Base-by-base conservation (phyloP, 257 asterid genomes). In the Scutellaria minor region DNA sequence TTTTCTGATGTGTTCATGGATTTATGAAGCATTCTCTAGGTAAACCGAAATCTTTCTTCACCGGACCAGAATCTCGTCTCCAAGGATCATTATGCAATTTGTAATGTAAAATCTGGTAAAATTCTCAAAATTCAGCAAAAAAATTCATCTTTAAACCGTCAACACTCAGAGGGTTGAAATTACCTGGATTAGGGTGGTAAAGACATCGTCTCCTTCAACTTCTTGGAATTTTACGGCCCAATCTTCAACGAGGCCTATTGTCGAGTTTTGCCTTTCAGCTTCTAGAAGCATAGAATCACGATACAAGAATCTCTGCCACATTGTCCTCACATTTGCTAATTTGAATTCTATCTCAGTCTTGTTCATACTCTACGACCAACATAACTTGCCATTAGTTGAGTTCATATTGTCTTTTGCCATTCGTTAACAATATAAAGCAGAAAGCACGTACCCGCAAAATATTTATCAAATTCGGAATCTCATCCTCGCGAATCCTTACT, bases 251-350 rank as follows among this genome's bases (percentile, higher is more conserved):
- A 72, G 75, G 60, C 92, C 89, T n/a, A 78, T 39, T 9, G 89
- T 77, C 40, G 76, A 65, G 24, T 84, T 87, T 72, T 95, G 99
- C 80, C 98, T 88, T 77, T 81, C 85, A n/a, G 99, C 97, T 86
- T 95, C 99, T 53, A 90, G 97, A 74, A 92, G 52, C 68, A 95
- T 51, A 47, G 99, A 83, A 86, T 90, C 92, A 1, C 88, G 90
- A 71, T 95, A 95, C 82, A 90, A 51, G 85, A 90, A 95, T 80
- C 99, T 87, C 75, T 84, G 99, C 98, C 99, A 92, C 55, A 92
- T 85, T 76, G 82, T 92, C 80, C 73, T 92, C 76, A 95, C 91
- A 66, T 92, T 92, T 45, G 85, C 84, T 85, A 90, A 46, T 75
- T 86, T 95, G 76, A 80, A 59, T 73, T 95, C 91, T 56, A 90